These are phyloP conservation scores for Aphanoascus verrucosus DNA, from an alignment of 2,329 filamentous ascomycete genomes.

Conservation along the genomic window DNA sequence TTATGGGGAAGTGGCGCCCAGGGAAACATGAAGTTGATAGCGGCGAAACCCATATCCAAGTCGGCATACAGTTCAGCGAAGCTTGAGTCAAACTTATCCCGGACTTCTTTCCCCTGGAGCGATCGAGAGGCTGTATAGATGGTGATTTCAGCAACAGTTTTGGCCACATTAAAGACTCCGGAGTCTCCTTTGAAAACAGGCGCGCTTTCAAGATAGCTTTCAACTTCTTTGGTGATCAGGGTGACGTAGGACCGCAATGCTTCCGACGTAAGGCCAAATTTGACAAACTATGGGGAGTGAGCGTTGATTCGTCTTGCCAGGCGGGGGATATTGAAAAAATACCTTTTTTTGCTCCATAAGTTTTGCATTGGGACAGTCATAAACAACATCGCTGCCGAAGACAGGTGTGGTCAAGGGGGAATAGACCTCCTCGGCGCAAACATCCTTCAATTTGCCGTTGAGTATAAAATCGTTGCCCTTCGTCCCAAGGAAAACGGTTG, in stretches of 20 bases:
- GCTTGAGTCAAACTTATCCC: conserved; percentile 65
- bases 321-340: conserved; percentile 17
- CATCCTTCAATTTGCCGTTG: conserved; percentile 80
- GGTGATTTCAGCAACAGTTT: conserved; percentile 72
- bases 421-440: conserved; percentile 86
- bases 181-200: conserved; percentile 56
- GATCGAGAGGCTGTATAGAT: conserved; percentile 82
- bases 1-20: conserved; percentile 88
- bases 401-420: conserved; percentile 59
- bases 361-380: conserved; percentile 82
- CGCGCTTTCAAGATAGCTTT: conserved; percentile 59
- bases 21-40: conserved; percentile 81
- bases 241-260: conserved; percentile 62
- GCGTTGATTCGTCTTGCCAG: background rate
- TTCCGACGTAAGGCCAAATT: conserved; percentile 52
- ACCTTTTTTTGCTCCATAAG: conserved; percentile 96
- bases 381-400: conserved; percentile 78
- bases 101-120: conserved; percentile 74
- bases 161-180: conserved; percentile 61
- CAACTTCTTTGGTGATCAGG: conserved; percentile 65
- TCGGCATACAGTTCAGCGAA: conserved; percentile 79
- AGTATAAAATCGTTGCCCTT: conserved; percentile 84
- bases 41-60: conserved; percentile 79
- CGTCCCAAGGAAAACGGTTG: conserved; percentile 71
- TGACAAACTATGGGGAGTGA: conserved; percentile 44